Evolutionary conservation across 1,284 basidiomycete species (phyloP).

Genomic region (Ganoderma boninense): DNA sequence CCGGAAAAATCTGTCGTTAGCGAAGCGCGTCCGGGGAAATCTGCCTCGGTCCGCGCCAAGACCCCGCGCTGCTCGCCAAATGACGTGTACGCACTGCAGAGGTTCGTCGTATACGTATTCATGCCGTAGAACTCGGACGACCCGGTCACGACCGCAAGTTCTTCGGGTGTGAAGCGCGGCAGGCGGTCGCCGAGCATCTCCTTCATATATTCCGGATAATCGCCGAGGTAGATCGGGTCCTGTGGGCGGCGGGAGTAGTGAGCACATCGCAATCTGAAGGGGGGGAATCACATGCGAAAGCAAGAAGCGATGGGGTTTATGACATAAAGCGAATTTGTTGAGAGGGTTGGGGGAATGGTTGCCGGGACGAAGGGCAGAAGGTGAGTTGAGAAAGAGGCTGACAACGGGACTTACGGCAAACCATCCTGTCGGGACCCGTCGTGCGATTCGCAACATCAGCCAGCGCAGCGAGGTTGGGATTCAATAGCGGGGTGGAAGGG

Average conservation of each 20-base stretch:
- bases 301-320: not conserved
- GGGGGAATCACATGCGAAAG: not conserved
- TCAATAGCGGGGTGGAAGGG: slow-evolving; percentile 9
- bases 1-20: not conserved
- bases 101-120: slow-evolving; percentile 80
- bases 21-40: not conserved
- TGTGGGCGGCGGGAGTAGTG: slow-evolving; percentile 33
- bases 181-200: slow-evolving; percentile 70
- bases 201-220: slow-evolving; percentile 72
- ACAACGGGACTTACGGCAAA: slow-evolving; percentile 56
- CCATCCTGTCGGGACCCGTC: slow-evolving; percentile 53
- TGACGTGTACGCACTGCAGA: slow-evolving; percentile 58
- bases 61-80: not conserved
- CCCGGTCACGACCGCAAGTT: slow-evolving; percentile 68
- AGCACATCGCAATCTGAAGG: not conserved
- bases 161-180: slow-evolving; percentile 70
- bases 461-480: not conserved
- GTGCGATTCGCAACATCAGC: slow-evolving; percentile 24
- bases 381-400: not conserved
- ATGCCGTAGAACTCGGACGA: slow-evolving; percentile 78
- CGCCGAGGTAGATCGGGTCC: slow-evolving; percentile 80
- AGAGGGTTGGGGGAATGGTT: not conserved
- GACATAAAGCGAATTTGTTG: not conserved
- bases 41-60: not conserved
- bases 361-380: not conserved